Conservation (phyloP, 176 grass and related monocot species). For the Puya raimondii region DNA sequence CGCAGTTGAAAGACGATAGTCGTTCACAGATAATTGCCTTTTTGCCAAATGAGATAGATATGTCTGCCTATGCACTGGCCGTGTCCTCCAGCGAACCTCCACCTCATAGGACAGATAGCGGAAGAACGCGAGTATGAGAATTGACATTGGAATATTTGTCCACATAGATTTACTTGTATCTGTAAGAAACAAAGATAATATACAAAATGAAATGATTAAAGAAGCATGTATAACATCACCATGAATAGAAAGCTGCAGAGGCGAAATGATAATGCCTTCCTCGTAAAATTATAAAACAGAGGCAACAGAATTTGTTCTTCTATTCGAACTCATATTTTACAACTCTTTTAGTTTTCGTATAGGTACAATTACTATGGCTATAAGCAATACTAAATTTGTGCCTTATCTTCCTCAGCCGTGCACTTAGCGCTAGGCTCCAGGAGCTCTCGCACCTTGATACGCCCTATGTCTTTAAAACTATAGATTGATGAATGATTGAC, state of each 20-base stretch:
- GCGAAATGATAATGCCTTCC: too few relatives aligned
- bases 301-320: too few relatives aligned
- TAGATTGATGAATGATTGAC: too few relatives aligned
- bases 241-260: neutral
- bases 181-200: slow-evolving; percentile 36
- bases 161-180: slow-evolving; percentile 99
- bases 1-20: slow-evolving; percentile 54
- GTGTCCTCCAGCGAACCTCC: slow-evolving; percentile 64
- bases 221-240: slow-evolving; percentile 9
- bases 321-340: too few relatives aligned
- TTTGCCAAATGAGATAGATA: slow-evolving; percentile 66
- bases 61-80: slow-evolving; percentile 48
- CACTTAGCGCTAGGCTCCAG: too few relatives aligned
- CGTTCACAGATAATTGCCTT: slow-evolving; percentile 56
- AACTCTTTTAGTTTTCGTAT: too few relatives aligned
- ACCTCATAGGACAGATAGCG: slow-evolving; percentile 82
- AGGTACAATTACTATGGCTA: too few relatives aligned
- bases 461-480: too few relatives aligned
- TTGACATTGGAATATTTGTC: slow-evolving; percentile 96
- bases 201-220: neutral
- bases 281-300: too few relatives aligned
- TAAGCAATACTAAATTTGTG: too few relatives aligned
- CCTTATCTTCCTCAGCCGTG: too few relatives aligned
- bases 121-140: slow-evolving; percentile 76
- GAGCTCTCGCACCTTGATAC: too few relatives aligned